A percentile compares a stretch with the other conserved stretches of the same genome.
These are phyloP conservation scores for Ceratocystis albifundus DNA, from an alignment of 2,329 filamentous ascomycete species.

Conservation along the genomic window DNA sequence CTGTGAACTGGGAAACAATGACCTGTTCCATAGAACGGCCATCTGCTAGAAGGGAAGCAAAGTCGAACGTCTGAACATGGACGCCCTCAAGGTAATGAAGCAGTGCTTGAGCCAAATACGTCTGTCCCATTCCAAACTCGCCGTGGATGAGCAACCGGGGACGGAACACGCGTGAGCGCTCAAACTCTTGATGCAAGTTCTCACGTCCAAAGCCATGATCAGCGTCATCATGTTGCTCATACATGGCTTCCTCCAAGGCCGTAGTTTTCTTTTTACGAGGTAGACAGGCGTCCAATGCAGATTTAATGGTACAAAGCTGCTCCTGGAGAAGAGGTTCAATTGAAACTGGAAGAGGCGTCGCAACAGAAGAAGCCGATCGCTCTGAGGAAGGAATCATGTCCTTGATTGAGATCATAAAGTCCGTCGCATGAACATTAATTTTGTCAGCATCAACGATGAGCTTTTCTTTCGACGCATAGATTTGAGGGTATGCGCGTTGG, in stretches of 20 bases:
- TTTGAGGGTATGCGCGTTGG: slow-evolving; percentile 89
- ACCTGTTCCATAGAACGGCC: slow-evolving; percentile 75
- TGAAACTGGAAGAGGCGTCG: slow-evolving; percentile 63
- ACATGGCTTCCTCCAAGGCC: slow-evolving; percentile 88
- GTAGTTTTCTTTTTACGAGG: slow-evolving; percentile 79
- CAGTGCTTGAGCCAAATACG: slow-evolving; percentile 73
- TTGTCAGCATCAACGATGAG: slow-evolving; percentile 73
- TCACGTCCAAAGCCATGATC: slow-evolving; percentile 80
- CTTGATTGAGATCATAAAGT: slow-evolving; percentile 95
- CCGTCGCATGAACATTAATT: slow-evolving; percentile 78
- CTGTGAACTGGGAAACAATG: slow-evolving; percentile 79
- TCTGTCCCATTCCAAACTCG: slow-evolving; percentile 81
- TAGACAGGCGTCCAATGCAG: slow-evolving; percentile 60
- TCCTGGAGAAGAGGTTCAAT: slow-evolving; percentile 71
- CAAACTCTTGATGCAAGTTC: slow-evolving; percentile 63
- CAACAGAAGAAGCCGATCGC: slow-evolving; percentile 72
- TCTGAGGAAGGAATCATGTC: slow-evolving; percentile 94
- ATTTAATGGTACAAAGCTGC: slow-evolving; percentile 58
- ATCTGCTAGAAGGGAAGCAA: slow-evolving; percentile 77
- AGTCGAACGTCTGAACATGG: slow-evolving; percentile 88
- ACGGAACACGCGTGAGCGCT: slow-evolving; percentile 75
- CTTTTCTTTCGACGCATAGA: slow-evolving; percentile 83
- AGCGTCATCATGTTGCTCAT: slow-evolving; percentile 68
- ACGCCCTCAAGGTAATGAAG: slow-evolving; percentile 86
- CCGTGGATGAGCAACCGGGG: slow-evolving; percentile 77